Conservation (phyloP, 2,329 filamentous ascomycete genomes). For the Blumeria hordei region DNA sequence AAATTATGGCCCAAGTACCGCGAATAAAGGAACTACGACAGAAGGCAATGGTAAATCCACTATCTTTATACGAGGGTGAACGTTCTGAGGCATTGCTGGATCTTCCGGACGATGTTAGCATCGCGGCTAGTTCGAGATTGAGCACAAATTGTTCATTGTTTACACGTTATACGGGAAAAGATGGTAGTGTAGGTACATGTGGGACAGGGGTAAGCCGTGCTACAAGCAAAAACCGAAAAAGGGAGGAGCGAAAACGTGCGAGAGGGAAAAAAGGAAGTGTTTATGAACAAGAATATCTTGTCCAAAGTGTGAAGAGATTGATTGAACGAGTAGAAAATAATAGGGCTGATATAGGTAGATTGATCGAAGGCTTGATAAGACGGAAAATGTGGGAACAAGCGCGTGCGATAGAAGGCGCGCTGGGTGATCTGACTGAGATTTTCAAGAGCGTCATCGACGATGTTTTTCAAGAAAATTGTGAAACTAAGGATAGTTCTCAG, state of each 20-base stretch:
- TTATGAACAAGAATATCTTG: conserved; percentile 93
- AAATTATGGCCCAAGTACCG: conserved; percentile 65
- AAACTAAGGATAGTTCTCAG: conserved; percentile 9
- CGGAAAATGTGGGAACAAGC: conserved; percentile 76
- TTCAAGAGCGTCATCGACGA: conserved; percentile 44
- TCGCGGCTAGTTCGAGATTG: conserved; percentile 59
- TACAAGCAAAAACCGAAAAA: conserved; percentile 65
- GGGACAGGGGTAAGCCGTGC: conserved; percentile 52
- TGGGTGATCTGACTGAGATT: conserved; percentile 48
- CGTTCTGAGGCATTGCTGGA: conserved; percentile 31
- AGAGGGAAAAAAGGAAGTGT: conserved; percentile 89
- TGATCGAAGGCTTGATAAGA: conserved; percentile 56
- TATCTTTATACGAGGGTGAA: conserved; percentile 73
- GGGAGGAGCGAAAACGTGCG: conserved; percentile 88
- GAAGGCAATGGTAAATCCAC: conserved; percentile 62
- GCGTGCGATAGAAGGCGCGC: conserved; percentile 46
- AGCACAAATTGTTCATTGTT: conserved; percentile 74
- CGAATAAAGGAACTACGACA: conserved; percentile 59
- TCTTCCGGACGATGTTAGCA: conserved; percentile 74
- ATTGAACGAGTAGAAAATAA: conserved; percentile 59
- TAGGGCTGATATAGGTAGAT: conserved; percentile 43
- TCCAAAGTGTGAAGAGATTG: conserved; percentile 63
- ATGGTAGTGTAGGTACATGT: conserved; percentile 33
- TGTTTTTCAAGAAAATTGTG: conserved; percentile 29
- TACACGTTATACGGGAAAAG: conserved; percentile 66